These are phyloP conservation scores for Pyrenophora teres DNA, from an alignment of 2,329 filamentous ascomycete genomes.

Conservation along the genomic window DNA sequence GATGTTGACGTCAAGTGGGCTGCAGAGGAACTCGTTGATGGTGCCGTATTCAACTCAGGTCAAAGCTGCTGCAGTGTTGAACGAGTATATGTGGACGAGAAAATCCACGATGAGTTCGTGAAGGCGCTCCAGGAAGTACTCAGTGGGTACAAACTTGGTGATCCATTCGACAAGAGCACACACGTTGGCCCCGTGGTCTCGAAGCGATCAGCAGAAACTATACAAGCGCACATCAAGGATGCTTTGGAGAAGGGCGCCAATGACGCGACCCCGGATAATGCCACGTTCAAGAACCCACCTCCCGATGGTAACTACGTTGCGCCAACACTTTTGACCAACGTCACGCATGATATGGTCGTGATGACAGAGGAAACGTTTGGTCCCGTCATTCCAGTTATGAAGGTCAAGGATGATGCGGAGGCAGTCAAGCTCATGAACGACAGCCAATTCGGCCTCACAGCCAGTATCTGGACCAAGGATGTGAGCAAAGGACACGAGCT, in stretches of 20 bases:
- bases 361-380: slow-evolving; percentile 97
- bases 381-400: slow-evolving; percentile 87
- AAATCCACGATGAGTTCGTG: slow-evolving; percentile 82
- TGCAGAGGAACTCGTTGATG: slow-evolving; percentile 92
- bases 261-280: slow-evolving; percentile 81
- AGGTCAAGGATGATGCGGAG: slow-evolving; percentile 79
- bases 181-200: slow-evolving; percentile 90
- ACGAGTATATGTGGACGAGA: slow-evolving; percentile 85
- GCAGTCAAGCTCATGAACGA: slow-evolving; percentile 90
- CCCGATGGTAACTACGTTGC: slow-evolving; percentile 85
- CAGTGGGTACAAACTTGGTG: slow-evolving; percentile 78
- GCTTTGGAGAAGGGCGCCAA: slow-evolving; percentile 82
- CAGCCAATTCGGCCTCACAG: slow-evolving; percentile 89
- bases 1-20: slow-evolving; percentile 92
- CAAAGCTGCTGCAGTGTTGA: slow-evolving; percentile 96
- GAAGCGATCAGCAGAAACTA: slow-evolving; percentile 73
- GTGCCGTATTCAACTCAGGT: slow-evolving; percentile 97
- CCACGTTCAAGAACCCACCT: slow-evolving; percentile 73
- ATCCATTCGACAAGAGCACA: slow-evolving; percentile 77
- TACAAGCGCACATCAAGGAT: slow-evolving; percentile 79
- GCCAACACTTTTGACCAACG: slow-evolving; percentile 79
- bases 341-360: slow-evolving; percentile 80
- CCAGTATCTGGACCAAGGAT: slow-evolving; percentile 97
- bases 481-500: slow-evolving; percentile 74
- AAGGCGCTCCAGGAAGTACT: slow-evolving; percentile 79